Base-by-base conservation (phyloP, 495 filamentous ascomycete genomes). In the Xylaria bambusicola region DNA sequence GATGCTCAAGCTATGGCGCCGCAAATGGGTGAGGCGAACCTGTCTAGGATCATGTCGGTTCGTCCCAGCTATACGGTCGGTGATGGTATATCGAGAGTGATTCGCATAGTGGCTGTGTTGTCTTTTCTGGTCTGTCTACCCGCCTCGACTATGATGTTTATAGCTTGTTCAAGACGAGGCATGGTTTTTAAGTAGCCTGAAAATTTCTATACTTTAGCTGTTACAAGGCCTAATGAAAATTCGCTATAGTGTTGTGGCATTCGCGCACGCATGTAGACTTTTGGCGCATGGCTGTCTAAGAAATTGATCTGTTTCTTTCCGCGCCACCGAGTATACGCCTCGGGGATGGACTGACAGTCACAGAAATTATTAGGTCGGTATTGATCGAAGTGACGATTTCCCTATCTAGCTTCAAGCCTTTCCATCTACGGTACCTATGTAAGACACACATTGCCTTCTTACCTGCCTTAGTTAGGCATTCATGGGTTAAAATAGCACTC, bases 201-300 rank as follows among this genome's bases (percentile, higher is more conserved):
- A 50, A 58, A 41, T 50, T 48, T 27, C 44, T 21, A 58, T 50
- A 56, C 42, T 38, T 35, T 56, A 58, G 56, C 56, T 51, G 12
- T 17, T 26, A 51, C 8, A 44, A 42, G 44, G 50, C 42, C 36
- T 42, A 33, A 35, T 42, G 18, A 42, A 53, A 21, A 15, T 41
- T 33, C 35, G 9, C 23, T 15, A 33, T 33, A 5, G 29, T 10
- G 29, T 10, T n/a, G n/a, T n/a, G n/a, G n/a, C n/a, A n/a, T n/a
- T n/a, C n/a, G n/a, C n/a, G n/a, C n/a, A n/a, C n/a, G n/a, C n/a
- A n/a, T n/a, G n/a, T n/a, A n/a, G n/a, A n/a, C n/a, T n/a, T n/a
- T n/a, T n/a, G n/a, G n/a, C n/a, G n/a, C n/a, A n/a, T n/a, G n/a
- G n/a, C n/a, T n/a, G n/a, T n/a, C n/a, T n/a, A n/a, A n/a, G n/a